Base-by-base conservation (phyloP, 345 rosid genomes). In the Citrus medica region DNA sequence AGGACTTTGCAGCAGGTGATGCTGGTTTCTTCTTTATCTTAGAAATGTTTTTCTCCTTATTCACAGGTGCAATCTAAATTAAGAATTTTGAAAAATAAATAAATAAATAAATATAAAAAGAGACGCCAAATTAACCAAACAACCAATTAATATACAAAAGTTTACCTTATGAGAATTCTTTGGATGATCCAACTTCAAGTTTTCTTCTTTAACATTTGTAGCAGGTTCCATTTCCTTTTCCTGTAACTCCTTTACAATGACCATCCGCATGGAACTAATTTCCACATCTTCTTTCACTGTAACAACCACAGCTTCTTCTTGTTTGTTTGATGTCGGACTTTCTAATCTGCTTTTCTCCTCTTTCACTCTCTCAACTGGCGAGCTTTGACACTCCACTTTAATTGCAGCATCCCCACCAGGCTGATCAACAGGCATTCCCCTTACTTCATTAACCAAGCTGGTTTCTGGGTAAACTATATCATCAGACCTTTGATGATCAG, bases 111-210 rank as follows among this genome's bases (percentile, higher is more conserved):
- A 46, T 13, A 46, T 46, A 12, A 46, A 12, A 46, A 13, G 17
- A 46, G 51, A 46, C 51, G 13, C 51, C 51, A 46, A 46, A 3
- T 46, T 46, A 46, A 46, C 60, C 33, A 42, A 17, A 32, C 51
- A 46, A 46, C 51, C 51, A 46, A 13, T 46, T 46, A 46, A 38
- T n/a, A n/a, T 37, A 35, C 25, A 30, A 63, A 73, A 63, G n/a
- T 33, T 86, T 75, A 95, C 99, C 97, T 88, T 88, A 33, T 76
- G 83, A 77, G 90, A 69, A 73, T 63, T 82, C 79, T 83, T 87
- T 21, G 58, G 81, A 82, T 64, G 86, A 84, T 79, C 85, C 60
- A 69, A 74, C 74, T 81, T 83, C 8, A 51, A 75, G 73, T 75
- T 86, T 76, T 72, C 84, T 75, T 81, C 85, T 30, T 72, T 79